These are phyloP conservation scores for Fusarium goolgardi DNA, from an alignment of 2,329 filamentous ascomycete genomes.

Conservation along the genomic window DNA sequence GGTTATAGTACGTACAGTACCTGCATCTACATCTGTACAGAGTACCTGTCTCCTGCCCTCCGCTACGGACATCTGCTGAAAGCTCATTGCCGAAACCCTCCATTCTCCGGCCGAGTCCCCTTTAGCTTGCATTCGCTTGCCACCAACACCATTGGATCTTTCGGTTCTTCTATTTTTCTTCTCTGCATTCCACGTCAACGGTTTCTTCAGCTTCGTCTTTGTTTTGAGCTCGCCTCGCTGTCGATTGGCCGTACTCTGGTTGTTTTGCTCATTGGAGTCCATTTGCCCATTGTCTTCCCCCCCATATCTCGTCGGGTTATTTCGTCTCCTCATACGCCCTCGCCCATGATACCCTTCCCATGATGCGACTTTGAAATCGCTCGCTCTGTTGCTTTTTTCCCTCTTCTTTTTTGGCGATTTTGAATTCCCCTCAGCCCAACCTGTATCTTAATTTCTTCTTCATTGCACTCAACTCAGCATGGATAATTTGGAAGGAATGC, in stretches of 20 bases:
- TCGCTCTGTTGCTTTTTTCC: slow-evolving; percentile 4
- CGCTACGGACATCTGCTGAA: background rate
- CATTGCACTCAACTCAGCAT: slow-evolving; percentile 42
- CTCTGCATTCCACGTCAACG: slow-evolving; percentile 30
- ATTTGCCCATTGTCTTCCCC: slow-evolving; percentile 8
- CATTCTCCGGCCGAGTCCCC: slow-evolving; percentile 41
- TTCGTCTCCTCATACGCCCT: slow-evolving; percentile 8
- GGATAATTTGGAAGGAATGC: slow-evolving; percentile 59
- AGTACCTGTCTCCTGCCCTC: background rate
- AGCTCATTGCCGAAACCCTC: slow-evolving; percentile 32
- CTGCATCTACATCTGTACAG: background rate
- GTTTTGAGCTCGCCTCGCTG: slow-evolving; percentile 4
- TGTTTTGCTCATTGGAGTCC: slow-evolving; percentile 6
- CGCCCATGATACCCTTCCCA: slow-evolving; percentile 36
- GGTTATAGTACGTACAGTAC: slow-evolving; percentile 2
- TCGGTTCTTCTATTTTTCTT: slow-evolving; percentile 26
- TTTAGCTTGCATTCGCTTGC: slow-evolving; percentile 37
- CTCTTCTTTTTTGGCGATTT: background rate
- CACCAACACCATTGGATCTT: slow-evolving; percentile 34
- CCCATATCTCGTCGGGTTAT: background rate
- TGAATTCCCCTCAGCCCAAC: background rate
- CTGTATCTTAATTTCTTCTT: background rate
- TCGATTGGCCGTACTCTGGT: slow-evolving; percentile 7
- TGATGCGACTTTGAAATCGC: slow-evolving; percentile 44
- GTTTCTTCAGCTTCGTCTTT: slow-evolving; percentile 7